These are phyloP conservation scores for Taphrina pruni DNA, from an alignment of 1,139 yeast species.

Conservation along the genomic window DNA sequence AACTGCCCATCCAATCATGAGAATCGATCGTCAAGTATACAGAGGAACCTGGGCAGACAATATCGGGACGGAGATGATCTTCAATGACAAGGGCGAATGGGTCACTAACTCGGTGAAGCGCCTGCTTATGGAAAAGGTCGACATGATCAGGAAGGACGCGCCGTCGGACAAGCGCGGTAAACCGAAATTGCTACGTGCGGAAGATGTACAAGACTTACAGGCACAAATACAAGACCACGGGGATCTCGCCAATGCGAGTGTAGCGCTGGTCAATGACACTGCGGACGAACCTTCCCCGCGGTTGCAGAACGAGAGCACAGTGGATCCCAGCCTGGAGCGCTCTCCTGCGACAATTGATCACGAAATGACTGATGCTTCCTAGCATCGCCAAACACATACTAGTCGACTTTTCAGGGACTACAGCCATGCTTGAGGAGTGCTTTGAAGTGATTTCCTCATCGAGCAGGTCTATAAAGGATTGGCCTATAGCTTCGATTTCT, in stretches of 20 bases:
- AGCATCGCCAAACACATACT: not conserved
- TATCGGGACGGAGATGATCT: conserved; percentile 36
- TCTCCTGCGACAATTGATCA: not conserved
- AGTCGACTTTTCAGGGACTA: too few relatives aligned
- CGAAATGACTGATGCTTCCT: not conserved
- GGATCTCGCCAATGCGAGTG: not conserved
- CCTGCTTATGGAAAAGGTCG: conserved; percentile 16
- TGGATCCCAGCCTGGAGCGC: not conserved
- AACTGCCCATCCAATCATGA: conserved; percentile 22
- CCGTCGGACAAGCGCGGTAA: not conserved
- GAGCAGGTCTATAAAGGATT: not conserved
- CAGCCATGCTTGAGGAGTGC: not conserved
- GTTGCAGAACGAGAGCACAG: not conserved
- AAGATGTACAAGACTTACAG: not conserved
- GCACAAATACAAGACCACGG: not conserved
- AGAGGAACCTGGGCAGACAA: conserved; percentile 26
- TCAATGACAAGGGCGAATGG: conserved; percentile 29
- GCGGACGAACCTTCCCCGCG: not conserved
- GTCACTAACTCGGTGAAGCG: conserved; percentile 4
- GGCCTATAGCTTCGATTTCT: conserved; percentile 10
- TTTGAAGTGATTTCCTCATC: too few relatives aligned
- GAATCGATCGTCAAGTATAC: conserved; percentile 20
- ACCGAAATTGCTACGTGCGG: conserved; percentile 5
- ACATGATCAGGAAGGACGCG: not conserved
- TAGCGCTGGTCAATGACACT: not conserved